Percentiles rank a stretch among this genome's conserved stretches.
phyloP scores from a whole-genome alignment of 2,329 filamentous ascomycete species.

The Nemania abortiva region DNA sequence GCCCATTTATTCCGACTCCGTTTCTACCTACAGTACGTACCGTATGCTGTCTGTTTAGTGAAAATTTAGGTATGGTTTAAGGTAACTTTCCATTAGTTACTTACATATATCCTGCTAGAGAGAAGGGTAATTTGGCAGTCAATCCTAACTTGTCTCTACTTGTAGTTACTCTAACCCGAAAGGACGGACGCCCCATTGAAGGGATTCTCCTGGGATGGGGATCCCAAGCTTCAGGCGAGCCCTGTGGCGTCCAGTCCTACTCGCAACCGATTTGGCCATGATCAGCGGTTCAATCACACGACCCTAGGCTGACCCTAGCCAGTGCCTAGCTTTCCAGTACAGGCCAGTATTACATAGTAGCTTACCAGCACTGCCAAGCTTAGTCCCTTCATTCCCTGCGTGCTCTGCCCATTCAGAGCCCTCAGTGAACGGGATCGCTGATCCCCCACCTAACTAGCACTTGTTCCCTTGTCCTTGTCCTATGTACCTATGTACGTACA shows the following conservation, averaged over 20 bases:
- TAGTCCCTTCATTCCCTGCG: slow-evolving; percentile 10
- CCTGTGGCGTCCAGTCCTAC: not conserved
- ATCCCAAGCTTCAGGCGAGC: not conserved
- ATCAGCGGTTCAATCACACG: slow-evolving; percentile 32
- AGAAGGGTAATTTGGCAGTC: too few species aligned
- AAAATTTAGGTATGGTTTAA: too few species aligned
- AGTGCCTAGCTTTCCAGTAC: slow-evolving; percentile 16
- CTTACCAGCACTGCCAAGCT: slow-evolving; percentile 23
- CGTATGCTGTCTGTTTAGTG: not conserved
- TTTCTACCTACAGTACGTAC: not conserved
- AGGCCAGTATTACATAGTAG: not conserved
- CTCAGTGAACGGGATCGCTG: slow-evolving; percentile 24
- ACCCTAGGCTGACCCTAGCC: too few species aligned
- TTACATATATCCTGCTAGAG: too few species aligned
- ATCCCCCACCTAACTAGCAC: slow-evolving; percentile 22
- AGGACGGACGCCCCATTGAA: too few species aligned
- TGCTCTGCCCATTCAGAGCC: slow-evolving; percentile 17
- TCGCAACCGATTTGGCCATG: slow-evolving; percentile 13
- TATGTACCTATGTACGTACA: not conserved
- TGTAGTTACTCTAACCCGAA: too few species aligned
- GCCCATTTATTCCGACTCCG: too few species aligned
- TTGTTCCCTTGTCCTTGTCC: slow-evolving; percentile 13
- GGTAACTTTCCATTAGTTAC: too few species aligned
- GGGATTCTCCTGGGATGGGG: too few species aligned
- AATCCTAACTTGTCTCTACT: too few species aligned